Base-by-base conservation (phyloP, 2,329 filamentous ascomycete genomes). In the Tolypocladium capitatum region DNA sequence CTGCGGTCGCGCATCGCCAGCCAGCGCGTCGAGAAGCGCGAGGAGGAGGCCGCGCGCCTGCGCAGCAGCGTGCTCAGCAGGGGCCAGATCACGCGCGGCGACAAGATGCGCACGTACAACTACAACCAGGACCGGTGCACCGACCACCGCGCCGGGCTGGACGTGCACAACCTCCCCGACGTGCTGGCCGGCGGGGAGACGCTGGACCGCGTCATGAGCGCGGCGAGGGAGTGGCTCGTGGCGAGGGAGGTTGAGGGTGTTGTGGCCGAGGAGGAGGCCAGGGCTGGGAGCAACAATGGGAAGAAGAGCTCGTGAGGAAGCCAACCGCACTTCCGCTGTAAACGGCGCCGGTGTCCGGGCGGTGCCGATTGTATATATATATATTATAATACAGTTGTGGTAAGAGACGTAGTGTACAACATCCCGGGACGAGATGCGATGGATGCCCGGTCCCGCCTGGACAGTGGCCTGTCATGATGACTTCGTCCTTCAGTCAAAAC, bases 41-140 rank as follows among this genome's bases (percentile, higher is more conserved):
- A 98, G 64, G 86, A 88, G 56, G 81, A 91, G 62, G 76, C 90
- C 28, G 73, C 82, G 18, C 75, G 73, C 21, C 63, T 97, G 65
- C 74, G 90, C 48, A 78, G 89, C 61, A 87, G 83, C 53, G 87
- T 89, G 4, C 76, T 94, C 53, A 81, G 86, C 33, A 78, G 82
- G 55, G 81, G 89, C 48, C 84, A 84, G 58, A 90, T 92, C 69
- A 92, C 90, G 6, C 77, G 92, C 38, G 87, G 87, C 43, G 89
- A 97, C 69, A 98, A 98, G 71, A 84, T 98, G 49, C 75, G 90
- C 51, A 96, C 90, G 0, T 96, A 96, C 65, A 95, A 96, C 63
- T 81, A 78, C 65, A 71, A 69, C 52, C 77, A 80, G 60, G 75
- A 89, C 64, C 74, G 90, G 40, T 90, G 92, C 55, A 94, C 90